Conservation (phyloP, 352 stramenopile species). For the Phytopythium cucurbitacearum region DNA sequence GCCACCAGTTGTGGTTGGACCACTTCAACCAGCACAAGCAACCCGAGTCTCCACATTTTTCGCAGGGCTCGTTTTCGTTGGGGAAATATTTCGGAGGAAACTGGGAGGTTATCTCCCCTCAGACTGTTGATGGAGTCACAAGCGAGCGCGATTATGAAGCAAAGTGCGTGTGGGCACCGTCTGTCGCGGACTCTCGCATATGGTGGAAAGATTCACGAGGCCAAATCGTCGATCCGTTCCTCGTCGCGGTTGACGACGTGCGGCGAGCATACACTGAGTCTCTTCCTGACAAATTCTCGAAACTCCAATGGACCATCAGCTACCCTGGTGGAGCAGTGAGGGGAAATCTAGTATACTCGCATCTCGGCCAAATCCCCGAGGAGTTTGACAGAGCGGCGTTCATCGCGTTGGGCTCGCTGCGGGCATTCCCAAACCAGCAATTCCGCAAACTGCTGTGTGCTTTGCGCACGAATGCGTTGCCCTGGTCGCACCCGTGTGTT, state of each 20-base stretch:
- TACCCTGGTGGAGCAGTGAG: conserved; percentile 27
- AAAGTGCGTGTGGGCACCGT: conserved; percentile 40
- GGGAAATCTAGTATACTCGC: conserved; percentile 45
- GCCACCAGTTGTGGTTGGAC: conserved; percentile 13
- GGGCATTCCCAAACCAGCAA: conserved; percentile 47
- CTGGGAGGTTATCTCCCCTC: not conserved
- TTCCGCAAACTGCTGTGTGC: conserved; percentile 37
- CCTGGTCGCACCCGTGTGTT: conserved; percentile 35
- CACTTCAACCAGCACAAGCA: conserved; percentile 12
- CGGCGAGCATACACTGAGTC: conserved; percentile 28
- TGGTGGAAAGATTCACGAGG: conserved; percentile 22
- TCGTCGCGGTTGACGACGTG: conserved; percentile 12
- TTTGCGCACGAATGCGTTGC: conserved; percentile 33
- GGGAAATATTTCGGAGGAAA: not conserved
- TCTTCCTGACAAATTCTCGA: conserved; percentile 12
- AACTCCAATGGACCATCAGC: conserved; percentile 40
- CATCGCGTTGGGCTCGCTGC: conserved; percentile 29
- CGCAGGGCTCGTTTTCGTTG: not conserved
- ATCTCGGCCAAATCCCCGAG: conserved; percentile 13
- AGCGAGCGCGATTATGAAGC: conserved; percentile 9
- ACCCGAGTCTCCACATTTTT: too few relatives aligned
- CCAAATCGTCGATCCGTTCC: conserved; percentile 34
- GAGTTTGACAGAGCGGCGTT: conserved; percentile 22
- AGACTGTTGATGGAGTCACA: conserved; percentile 16
- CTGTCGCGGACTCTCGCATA: conserved; percentile 9